phyloP scores from a whole-genome alignment of 2,329 filamentous ascomycete genomes.

The Fusarium robinianum region DNA sequence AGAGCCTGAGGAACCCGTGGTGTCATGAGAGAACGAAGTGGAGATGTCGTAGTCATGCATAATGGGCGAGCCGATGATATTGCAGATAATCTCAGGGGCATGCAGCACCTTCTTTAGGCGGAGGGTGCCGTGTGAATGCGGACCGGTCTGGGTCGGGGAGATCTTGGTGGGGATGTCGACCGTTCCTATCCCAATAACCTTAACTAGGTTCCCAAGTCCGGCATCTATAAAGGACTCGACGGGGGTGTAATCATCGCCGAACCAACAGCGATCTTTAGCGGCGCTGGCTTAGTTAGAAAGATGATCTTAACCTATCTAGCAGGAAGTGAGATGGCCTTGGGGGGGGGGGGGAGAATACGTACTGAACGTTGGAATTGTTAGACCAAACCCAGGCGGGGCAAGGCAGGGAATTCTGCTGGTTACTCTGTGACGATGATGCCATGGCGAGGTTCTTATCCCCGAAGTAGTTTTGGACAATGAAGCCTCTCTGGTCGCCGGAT shows the following conservation, averaged over 20 bases:
- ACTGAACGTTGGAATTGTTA: too few relatives aligned
- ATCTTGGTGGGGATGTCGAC: slow-evolving; percentile 8
- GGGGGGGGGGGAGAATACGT: too few relatives aligned
- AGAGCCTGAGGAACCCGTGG: not conserved
- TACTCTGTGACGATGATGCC: too few relatives aligned
- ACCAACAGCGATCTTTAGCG: slow-evolving; percentile 20
- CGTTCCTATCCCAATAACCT: slow-evolving; percentile 9
- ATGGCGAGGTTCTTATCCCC: too few relatives aligned
- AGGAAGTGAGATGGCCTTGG: too few relatives aligned
- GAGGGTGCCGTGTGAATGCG: not conserved
- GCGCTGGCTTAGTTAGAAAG: slow-evolving; percentile 4
- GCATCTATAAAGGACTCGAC: slow-evolving; percentile 2
- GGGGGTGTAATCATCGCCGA: slow-evolving; percentile 9
- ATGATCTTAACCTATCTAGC: too few relatives aligned
- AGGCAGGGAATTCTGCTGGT: too few relatives aligned
- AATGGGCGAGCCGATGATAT: slow-evolving; percentile 5
- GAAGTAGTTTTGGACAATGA: too few relatives aligned
- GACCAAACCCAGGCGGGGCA: too few relatives aligned
- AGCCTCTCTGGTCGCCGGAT: too few relatives aligned
- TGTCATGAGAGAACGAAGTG: too few relatives aligned
- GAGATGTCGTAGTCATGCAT: not conserved
- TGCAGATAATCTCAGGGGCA: slow-evolving; percentile 3
- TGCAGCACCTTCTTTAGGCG: slow-evolving; percentile 27
- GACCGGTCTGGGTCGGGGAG: slow-evolving; percentile 1
- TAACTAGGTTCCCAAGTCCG: not conserved